Evolutionary conservation across 352 stramenopile genomes (phyloP).

Genomic region (Pythium utonaiense): DNA sequence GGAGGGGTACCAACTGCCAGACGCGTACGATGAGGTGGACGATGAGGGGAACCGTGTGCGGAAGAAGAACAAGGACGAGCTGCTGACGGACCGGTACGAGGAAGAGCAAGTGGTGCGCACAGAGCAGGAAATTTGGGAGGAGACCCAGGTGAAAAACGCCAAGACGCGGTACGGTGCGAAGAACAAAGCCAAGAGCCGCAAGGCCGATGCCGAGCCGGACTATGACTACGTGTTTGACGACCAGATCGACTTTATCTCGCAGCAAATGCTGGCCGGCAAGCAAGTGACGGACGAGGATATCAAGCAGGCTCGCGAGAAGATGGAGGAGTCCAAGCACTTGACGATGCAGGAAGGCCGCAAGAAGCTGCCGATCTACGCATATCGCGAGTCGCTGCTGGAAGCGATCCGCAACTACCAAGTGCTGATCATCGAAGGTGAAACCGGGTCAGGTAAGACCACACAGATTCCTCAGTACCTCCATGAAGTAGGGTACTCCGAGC

Average conservation of each 20-base stretch:
- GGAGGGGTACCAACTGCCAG: slow-evolving; percentile 94
- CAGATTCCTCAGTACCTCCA: slow-evolving; percentile 98
- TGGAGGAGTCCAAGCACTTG: slow-evolving; percentile 85
- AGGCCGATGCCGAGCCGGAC: slow-evolving; percentile 67
- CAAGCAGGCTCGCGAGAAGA: slow-evolving; percentile 60
- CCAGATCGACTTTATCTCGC: slow-evolving; percentile 98
- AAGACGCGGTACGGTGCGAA: slow-evolving; percentile 56
- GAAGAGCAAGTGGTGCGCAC: slow-evolving; percentile 90
- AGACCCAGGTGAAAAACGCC: slow-evolving; percentile 93
- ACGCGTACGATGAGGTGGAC: slow-evolving; percentile 94
- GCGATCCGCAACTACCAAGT: slow-evolving; percentile 94
- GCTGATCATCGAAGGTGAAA: slow-evolving; percentile 90
- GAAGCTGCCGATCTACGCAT: slow-evolving; percentile 97
- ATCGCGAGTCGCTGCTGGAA: slow-evolving; percentile 96
- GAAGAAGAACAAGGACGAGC: slow-evolving; percentile 91
- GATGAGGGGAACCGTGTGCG: slow-evolving; percentile 86
- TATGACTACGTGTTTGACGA: slow-evolving; percentile 99
- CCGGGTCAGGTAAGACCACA: slow-evolving; percentile 97
- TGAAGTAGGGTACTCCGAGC: slow-evolving; percentile 96
- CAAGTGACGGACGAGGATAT: slow-evolving; percentile 83
- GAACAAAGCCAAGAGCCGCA: slow-evolving; percentile 44
- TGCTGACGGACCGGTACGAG: slow-evolving; percentile 94
- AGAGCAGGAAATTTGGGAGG: slow-evolving; percentile 98
- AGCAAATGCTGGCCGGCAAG: slow-evolving; percentile 84
- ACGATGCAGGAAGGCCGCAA: slow-evolving; percentile 95